Conservation (phyloP, 1,284 basidiomycete species). For the Volvariella volvacea region DNA sequence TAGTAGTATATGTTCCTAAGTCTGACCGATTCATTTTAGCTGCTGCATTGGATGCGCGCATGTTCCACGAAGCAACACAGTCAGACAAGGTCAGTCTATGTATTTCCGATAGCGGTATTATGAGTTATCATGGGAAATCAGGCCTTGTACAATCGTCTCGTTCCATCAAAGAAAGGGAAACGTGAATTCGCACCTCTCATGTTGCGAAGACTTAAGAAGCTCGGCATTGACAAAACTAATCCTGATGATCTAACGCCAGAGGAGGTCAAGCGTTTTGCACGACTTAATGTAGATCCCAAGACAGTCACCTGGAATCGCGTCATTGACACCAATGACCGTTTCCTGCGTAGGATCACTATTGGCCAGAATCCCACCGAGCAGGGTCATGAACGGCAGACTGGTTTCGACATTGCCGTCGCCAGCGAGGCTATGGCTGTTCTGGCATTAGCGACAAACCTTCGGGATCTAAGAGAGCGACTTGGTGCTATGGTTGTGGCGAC, state of each 20-base stretch:
- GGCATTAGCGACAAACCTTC: conserved; percentile 82
- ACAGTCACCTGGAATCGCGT: conserved; percentile 99
- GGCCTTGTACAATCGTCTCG: conserved; percentile 88
- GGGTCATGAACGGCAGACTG: conserved; percentile 84
- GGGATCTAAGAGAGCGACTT: conserved; percentile 89
- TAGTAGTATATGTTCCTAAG: background rate
- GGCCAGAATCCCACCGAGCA: conserved; percentile 89
- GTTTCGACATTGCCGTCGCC: conserved; percentile 96
- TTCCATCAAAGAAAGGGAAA: conserved; percentile 91
- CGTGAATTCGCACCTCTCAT: conserved; percentile 95
- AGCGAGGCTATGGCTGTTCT: conserved; percentile 99
- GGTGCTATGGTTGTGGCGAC: conserved; percentile 98
- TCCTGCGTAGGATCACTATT: conserved; percentile 91
- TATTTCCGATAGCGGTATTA: too few relatives aligned
- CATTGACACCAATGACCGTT: conserved; percentile 94
- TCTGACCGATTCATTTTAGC: conserved; percentile 37
- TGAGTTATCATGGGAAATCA: too few relatives aligned
- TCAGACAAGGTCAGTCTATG: conserved; percentile 73
- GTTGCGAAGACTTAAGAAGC: conserved; percentile 92
- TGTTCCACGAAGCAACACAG: conserved; percentile 97
- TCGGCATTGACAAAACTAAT: conserved; percentile 93
- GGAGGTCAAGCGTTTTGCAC: conserved; percentile 85
- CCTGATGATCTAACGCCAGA: conserved; percentile 91
- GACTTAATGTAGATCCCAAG: conserved; percentile 86
- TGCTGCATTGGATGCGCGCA: conserved; percentile 93